Percentiles rank a stretch among this genome's conserved stretches.
Conservation (phyloP, 495 filamentous ascomycete species). For the Rhypophila decipiens region DNA sequence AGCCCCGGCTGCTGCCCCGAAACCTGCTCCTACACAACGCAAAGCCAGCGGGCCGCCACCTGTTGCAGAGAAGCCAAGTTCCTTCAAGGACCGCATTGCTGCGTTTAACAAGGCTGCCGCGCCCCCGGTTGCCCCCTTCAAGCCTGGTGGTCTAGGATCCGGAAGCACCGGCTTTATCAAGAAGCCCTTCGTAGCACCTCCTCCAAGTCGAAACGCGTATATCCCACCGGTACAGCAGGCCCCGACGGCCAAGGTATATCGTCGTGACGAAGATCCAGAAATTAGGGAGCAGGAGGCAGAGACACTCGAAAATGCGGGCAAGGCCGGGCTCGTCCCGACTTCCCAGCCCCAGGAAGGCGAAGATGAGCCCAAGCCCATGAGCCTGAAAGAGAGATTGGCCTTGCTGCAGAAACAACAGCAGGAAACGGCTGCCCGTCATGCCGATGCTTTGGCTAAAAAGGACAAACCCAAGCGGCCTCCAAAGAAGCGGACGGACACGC, state of each 20-base stretch:
- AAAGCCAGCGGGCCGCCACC: conserved; percentile 54
- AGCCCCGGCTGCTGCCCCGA: conserved; percentile 30
- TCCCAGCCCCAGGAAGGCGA: conserved; percentile 41
- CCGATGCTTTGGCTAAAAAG: conserved; percentile 73
- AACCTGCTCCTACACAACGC: conserved; percentile 35
- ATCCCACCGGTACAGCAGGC: conserved; percentile 62
- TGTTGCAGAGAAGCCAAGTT: conserved; percentile 76
- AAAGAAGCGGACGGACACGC: conserved; percentile 69
- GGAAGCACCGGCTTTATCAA: conserved; percentile 72
- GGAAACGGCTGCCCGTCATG: conserved; percentile 75
- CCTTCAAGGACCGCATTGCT: conserved; percentile 92
- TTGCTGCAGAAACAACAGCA: conserved; percentile 88
- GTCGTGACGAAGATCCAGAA: conserved; percentile 84
- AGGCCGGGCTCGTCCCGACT: conserved; percentile 48
- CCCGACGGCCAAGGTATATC: conserved; percentile 67
- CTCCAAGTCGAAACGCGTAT: conserved; percentile 88
- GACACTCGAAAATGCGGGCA: conserved; percentile 49
- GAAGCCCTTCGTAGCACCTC: conserved; percentile 96
- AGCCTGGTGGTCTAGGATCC: conserved; percentile 59
- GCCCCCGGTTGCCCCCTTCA: conserved; percentile 79
- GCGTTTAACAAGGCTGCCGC: conserved; percentile 91
- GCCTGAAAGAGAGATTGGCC: conserved; percentile 89
- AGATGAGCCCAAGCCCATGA: conserved; percentile 81
- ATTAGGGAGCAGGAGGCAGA: conserved; percentile 60
- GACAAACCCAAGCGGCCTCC: conserved; percentile 78